Percentiles rank a stretch among this genome's conserved stretches.
phyloP scores from a whole-genome alignment of 768 basidiomycete species.

The Rhodotorula kratochvilovae region DNA sequence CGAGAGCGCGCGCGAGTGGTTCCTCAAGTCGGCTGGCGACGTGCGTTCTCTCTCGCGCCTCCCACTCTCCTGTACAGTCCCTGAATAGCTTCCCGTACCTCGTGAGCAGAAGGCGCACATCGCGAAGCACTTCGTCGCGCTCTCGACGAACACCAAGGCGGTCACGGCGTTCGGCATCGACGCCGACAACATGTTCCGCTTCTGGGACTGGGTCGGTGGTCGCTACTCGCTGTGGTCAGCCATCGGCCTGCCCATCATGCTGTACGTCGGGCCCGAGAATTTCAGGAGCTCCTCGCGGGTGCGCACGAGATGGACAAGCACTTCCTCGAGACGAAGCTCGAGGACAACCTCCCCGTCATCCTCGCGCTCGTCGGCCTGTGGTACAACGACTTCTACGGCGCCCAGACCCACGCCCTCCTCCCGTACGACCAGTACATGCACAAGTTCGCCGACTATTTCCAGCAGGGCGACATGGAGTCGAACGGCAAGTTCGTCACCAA shows the following conservation, averaged over 20 bases:
- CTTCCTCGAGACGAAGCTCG: slow-evolving; percentile 79
- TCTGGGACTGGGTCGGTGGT: slow-evolving; percentile 99
- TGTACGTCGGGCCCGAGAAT: slow-evolving; percentile 89
- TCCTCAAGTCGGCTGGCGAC: slow-evolving; percentile 75
- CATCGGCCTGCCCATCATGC: slow-evolving; percentile 88
- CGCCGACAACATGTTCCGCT: slow-evolving; percentile 92
- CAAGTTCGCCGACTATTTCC: slow-evolving; percentile 99
- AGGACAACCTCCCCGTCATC: slow-evolving; percentile 86
- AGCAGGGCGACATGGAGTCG: slow-evolving; percentile 99
- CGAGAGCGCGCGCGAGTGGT: slow-evolving; percentile 88
- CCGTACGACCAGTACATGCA: slow-evolving; percentile 99
- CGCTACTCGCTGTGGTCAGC: slow-evolving; percentile 98
- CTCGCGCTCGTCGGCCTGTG: slow-evolving; percentile 86
- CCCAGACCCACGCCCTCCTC: slow-evolving; percentile 89
- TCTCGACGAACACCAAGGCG: slow-evolving; percentile 90
- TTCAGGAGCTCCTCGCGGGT: slow-evolving; percentile 83
- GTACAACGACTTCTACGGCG: slow-evolving; percentile 98
- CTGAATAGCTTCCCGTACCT: neutral
- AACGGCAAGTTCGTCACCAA: slow-evolving; percentile 98
- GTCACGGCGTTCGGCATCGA: slow-evolving; percentile 91
- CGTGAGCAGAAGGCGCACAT: slow-evolving; percentile 75
- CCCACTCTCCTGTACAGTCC: neutral
- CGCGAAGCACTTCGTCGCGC: slow-evolving; percentile 97
- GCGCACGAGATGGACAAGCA: slow-evolving; percentile 98
- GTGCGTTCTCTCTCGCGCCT: slow-evolving; percentile 43